Base-by-base conservation (phyloP, 192 early-diverging fungal genomes). In the Backusella westeae region DNA sequence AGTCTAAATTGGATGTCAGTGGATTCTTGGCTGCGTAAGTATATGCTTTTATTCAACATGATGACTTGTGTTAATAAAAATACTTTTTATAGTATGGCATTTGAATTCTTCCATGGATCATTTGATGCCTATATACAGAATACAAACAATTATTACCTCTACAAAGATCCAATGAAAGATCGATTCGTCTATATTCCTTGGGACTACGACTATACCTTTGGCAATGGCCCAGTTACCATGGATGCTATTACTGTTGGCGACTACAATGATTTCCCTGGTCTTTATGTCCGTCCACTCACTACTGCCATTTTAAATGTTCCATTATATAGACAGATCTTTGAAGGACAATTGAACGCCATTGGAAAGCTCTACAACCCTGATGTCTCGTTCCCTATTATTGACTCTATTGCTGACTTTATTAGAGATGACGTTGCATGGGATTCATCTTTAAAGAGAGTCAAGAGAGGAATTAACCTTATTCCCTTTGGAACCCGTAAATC, bases 371-470 rank as follows among this genome's bases (percentile, higher is more conserved):
- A 76, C 23, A 68, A 72, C 0, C 75, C 67, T 1, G 10, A 52
- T 0, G 29, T 52, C 2, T 34, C 67, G 34, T 52, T 34, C 21
- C 80, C 72, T 4, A 70, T 77, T 26, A 78, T 81, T 53, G 80
- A 81, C 52, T 69, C 72, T 15, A 32, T 56, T 26, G 41, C 44
- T 4, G 23, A 59, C 1, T 72, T 81, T 26, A 65, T 81, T 52
- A n/a, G 34, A 0, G 73, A 81, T 49, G 80, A 81, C 17, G 74
- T 81, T 1, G 34, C 21, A 21, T 81, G 80, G 80, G 80, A 81
- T 38, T 42, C 41, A 12, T 26, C 46, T 12, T 67, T 81, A 39
- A 35, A 65, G 2, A 69, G 56, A 17, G 72, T 75, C 15, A 56
- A 69, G n/a, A 41, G 23, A 14, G 76, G 76, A 1, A 0, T 44